These are phyloP conservation scores for Sugiyamaella valdiviana DNA, from an alignment of 805 yeast genomes.

Conservation along the genomic window DNA sequence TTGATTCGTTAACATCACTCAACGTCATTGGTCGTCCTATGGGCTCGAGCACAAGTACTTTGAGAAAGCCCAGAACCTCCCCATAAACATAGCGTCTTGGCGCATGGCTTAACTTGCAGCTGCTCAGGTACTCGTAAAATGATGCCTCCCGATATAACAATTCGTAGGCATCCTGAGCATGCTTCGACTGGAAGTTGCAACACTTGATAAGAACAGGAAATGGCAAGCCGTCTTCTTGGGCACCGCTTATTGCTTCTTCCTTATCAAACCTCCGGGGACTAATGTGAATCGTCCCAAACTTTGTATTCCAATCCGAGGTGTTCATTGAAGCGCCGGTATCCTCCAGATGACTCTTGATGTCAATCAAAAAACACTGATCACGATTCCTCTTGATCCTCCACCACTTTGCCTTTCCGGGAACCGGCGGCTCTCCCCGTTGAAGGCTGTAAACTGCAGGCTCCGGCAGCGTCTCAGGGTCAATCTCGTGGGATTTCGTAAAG, in stretches of 20 bases:
- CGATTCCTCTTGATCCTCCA: slow-evolving; percentile 13
- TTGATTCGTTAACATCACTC: slow-evolving; percentile 11
- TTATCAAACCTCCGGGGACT: not conserved
- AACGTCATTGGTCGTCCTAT: slow-evolving; percentile 18
- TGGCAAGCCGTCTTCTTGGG: not conserved
- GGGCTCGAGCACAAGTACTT: slow-evolving; percentile 22
- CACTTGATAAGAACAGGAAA: slow-evolving; percentile 13
- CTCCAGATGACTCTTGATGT: not conserved
- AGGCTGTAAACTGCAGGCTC: slow-evolving; percentile 14
- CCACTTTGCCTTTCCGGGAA: slow-evolving; percentile 16
- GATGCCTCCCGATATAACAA: slow-evolving; percentile 19
- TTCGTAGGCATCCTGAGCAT: not conserved
- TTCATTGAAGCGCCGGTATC: not conserved
- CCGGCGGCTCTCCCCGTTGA: slow-evolving; percentile 12
- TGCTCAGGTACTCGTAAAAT: slow-evolving; percentile 18
- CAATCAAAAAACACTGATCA: too few species aligned
- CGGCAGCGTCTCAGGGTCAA: slow-evolving; percentile 9
- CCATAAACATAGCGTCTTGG: slow-evolving; percentile 21
- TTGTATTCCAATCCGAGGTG: not conserved
- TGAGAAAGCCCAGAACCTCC: slow-evolving; percentile 17
- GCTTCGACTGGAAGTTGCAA: slow-evolving; percentile 8
- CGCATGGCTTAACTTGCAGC: slow-evolving; percentile 1
- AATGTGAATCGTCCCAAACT: not conserved
- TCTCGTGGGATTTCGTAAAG: not conserved
- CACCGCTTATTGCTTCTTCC: not conserved